These are phyloP conservation scores for Penicillium waksmanii DNA, from an alignment of 495 filamentous ascomycete genomes.

Conservation along the genomic window DNA sequence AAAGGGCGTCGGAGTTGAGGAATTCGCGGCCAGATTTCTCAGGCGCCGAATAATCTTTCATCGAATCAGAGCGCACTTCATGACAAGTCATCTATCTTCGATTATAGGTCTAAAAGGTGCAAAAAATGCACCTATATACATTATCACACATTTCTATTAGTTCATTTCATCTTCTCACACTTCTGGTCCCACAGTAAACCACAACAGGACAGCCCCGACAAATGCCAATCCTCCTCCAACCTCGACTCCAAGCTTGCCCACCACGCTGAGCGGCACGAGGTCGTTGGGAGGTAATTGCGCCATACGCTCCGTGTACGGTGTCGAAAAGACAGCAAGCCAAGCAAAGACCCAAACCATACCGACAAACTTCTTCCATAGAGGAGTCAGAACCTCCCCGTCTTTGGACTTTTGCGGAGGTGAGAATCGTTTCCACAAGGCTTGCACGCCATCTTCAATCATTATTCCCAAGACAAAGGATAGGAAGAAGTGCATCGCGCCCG, in stretches of 20 bases:
- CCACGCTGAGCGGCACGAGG: conserved; percentile 6
- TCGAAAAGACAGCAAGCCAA: conserved; percentile 21
- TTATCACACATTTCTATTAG: not conserved
- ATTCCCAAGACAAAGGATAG: conserved; percentile 33
- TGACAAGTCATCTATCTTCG: too few species aligned
- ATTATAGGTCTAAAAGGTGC: too few species aligned
- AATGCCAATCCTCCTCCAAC: not conserved
- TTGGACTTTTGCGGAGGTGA: not conserved
- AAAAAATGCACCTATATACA: too few species aligned
- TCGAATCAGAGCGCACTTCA: not conserved
- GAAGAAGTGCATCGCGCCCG: conserved; percentile 37
- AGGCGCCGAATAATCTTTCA: not conserved
- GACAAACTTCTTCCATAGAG: conserved; percentile 19
- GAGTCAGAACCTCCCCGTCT: not conserved
- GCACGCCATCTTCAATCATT: conserved; percentile 37
- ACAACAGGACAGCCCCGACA: conserved; percentile 1
- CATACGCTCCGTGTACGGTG: conserved; percentile 9
- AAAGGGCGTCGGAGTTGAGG: not conserved
- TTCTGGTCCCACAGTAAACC: not conserved
- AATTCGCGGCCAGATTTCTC: not conserved
- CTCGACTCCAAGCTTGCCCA: conserved; percentile 6
- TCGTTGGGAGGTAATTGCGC: conserved; percentile 1
- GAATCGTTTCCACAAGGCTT: conserved; percentile 19
- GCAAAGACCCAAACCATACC: conserved; percentile 18
- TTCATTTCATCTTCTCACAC: not conserved